phyloP scores from a whole-genome alignment of 495 filamentous ascomycete genomes.

The Haplographium delicatum region DNA sequence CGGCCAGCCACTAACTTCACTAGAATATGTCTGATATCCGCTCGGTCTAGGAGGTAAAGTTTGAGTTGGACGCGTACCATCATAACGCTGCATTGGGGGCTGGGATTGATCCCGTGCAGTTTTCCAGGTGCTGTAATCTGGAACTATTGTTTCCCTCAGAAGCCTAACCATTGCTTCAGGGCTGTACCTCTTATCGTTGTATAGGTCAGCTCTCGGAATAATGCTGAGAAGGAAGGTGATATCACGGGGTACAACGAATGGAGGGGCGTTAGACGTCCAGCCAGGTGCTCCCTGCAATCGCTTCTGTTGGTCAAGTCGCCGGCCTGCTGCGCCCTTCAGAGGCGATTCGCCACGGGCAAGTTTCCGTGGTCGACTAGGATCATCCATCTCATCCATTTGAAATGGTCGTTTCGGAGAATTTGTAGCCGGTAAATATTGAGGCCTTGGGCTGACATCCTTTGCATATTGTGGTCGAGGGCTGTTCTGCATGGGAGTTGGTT shows the following conservation, averaged over 20 bases:
- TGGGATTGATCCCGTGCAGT: constrained; percentile 17
- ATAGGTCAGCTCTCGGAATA: constrained; percentile 71
- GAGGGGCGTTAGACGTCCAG: constrained; percentile 29
- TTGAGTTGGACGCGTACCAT: constrained; percentile 17
- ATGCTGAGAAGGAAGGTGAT: constrained; percentile 77
- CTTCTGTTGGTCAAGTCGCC: constrained; percentile 74
- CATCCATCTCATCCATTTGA: constrained; percentile 25
- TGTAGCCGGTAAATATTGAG: constrained; percentile 45
- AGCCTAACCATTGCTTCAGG: constrained; percentile 68
- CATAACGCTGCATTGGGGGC: constrained; percentile 13
- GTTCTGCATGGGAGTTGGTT: constrained; percentile 42
- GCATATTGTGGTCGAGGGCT: constrained; percentile 40
- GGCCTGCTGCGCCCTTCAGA: constrained; percentile 76
- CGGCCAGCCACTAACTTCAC: neutral
- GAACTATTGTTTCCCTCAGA: constrained; percentile 60
- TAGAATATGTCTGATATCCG: constrained; percentile 7
- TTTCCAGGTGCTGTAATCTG: constrained; percentile 38
- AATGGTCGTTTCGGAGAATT: constrained; percentile 75
- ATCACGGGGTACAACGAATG: constrained; percentile 64
- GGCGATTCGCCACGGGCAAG: constrained; percentile 77
- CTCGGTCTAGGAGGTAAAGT: constrained; percentile 5
- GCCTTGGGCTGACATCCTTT: constrained; percentile 39
- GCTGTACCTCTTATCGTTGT: constrained; percentile 59
- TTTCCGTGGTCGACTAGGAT: constrained; percentile 65
- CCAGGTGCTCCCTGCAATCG: constrained; percentile 43